Evolutionary conservation across 148 eudicot genomes (phyloP), one percentile per base, ranked within the genome.

Genomic region (Rhododendron henanense): DNA sequence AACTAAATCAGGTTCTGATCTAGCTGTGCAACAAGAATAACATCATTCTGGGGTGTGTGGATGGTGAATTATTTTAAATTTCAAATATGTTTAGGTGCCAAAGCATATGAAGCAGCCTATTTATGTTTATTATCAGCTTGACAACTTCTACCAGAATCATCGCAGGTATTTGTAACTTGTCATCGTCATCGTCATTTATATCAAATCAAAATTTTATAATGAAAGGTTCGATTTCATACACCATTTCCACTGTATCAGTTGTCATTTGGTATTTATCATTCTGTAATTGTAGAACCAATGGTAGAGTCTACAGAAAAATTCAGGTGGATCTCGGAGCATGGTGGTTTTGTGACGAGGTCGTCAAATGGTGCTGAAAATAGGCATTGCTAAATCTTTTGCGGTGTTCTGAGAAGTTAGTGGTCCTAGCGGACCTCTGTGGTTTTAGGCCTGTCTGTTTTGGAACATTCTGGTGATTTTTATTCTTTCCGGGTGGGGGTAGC

Each of bases 121-220:
- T 59, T 94, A 93, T 90, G 95, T 95, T 67, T 97, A 97, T 85
- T 97, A 97, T 89, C 98, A 97, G 91, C 96, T 97, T 41, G 99
- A 97, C 91, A 97, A 97, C 87, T 97, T 91, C 88, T 97, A 95
- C 88, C 99, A 97, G 93, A 97, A 97, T 88, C 99, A 97, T 87
- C 99, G 99, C 88, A 93, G 99, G 99, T 95, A 89, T 57, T 8
- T n/a, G 21, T 25, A 23, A 21, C 25, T 2, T 35, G 5, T 16
- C 71, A 35, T 84, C 41, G 79, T 59, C 65, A 59, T 59, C 41
- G 79, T 59, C 65, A 59, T 59, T 59, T 59, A 19, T 59, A 6
- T 59, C n/a, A 59, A 55, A 15, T 55, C 61, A 55, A 55, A 3
- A 15, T 59, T 59, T 59, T 59, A 5, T 59, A 5, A 59, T 18